Percentiles rank a stretch among this genome's conserved stretches.
Conservation (phyloP, 225 moss, liverwort and hornwort genomes). For the Thuidium tamariscinum region DNA sequence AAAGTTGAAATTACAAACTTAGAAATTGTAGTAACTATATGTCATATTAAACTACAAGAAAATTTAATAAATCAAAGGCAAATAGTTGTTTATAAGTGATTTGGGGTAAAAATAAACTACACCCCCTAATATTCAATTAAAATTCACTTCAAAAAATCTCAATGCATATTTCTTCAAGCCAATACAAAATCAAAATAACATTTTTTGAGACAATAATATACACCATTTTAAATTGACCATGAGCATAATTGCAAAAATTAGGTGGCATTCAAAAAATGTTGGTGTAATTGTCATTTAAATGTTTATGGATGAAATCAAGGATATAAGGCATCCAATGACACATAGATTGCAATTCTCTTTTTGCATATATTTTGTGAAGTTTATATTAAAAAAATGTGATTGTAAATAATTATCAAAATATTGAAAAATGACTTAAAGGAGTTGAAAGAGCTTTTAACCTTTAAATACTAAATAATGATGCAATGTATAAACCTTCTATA, state of each 20-base stretch:
- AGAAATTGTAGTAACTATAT: background rate
- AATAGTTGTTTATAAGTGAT: background rate
- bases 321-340: background rate
- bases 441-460: background rate
- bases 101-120: background rate
- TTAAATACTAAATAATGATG: background rate
- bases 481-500: background rate
- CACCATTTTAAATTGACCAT: background rate
- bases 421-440: background rate
- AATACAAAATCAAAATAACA: background rate
- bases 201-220: background rate
- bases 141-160: background rate
- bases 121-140: background rate
- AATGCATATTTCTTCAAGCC: background rate
- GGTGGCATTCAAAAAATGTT: background rate
- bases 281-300: background rate
- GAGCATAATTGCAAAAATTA: too few species aligned
- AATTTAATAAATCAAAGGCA: background rate
- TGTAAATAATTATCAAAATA: background rate
- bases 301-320: background rate
- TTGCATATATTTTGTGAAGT: background rate
- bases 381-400: background rate
- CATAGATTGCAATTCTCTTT: too few species aligned
- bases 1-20: background rate
- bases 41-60: accelerated